phyloP scores from a whole-genome alignment of 2,329 filamentous ascomycete genomes.

The Proliferodiscus dingleyae region DNA sequence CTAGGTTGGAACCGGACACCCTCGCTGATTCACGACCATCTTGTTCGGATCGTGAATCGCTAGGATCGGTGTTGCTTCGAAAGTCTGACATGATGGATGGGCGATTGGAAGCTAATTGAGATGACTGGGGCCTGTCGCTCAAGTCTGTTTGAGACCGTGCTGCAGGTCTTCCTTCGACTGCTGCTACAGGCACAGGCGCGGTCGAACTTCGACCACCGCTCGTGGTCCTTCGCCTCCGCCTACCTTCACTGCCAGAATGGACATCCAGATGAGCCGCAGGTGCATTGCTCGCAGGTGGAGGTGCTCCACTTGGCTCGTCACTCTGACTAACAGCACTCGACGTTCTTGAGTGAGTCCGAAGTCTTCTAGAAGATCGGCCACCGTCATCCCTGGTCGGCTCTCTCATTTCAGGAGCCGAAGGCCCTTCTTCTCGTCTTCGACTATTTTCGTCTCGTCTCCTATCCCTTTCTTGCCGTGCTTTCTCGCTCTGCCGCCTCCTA shows the following conservation, averaged over 20 bases:
- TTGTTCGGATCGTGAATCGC: slow-evolving; percentile 13
- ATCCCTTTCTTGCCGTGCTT: slow-evolving; percentile 44
- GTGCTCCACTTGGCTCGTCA: slow-evolving; percentile 50
- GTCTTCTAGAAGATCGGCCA: slow-evolving; percentile 18
- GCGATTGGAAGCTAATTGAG: slow-evolving; percentile 15
- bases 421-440: slow-evolving; percentile 26
- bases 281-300: slow-evolving; percentile 38
- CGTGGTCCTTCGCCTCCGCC: slow-evolving; percentile 44
- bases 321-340: slow-evolving; percentile 40
- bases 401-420: slow-evolving; percentile 23
- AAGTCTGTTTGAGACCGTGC: slow-evolving; percentile 65
- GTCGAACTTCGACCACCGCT: slow-evolving; percentile 54
- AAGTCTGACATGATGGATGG: slow-evolving; percentile 15
- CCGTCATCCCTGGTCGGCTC: slow-evolving; percentile 26
- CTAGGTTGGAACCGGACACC: slow-evolving; percentile 18
- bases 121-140: slow-evolving; percentile 35
- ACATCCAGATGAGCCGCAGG: slow-evolving; percentile 45
- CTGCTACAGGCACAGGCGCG: slow-evolving; percentile 39
- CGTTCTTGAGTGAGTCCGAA: slow-evolving; percentile 42
- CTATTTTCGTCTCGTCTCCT: slow-evolving; percentile 38
- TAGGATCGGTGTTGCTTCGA: slow-evolving; percentile 29
- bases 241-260: slow-evolving; percentile 42
- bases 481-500: slow-evolving; percentile 65
- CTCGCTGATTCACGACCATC: slow-evolving; percentile 11
- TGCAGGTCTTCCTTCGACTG: slow-evolving; percentile 43